Conservation (phyloP, 1,284 basidiomycete genomes). For the Ganoderma lingzhi region DNA sequence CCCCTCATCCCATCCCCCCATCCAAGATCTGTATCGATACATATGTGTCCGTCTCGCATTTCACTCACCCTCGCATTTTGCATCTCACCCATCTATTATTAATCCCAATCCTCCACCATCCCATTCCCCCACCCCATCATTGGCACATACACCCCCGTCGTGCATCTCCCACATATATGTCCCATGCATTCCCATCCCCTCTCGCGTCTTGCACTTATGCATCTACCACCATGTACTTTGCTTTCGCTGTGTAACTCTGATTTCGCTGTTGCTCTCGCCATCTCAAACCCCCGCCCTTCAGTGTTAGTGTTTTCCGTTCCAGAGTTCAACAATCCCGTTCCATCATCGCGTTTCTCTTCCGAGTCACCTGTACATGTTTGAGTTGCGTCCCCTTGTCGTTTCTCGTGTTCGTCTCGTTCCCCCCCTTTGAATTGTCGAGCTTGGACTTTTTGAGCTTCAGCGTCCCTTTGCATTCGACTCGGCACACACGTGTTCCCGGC, state of each 20-base stretch:
- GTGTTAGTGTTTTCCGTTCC: background rate
- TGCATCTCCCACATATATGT: background rate
- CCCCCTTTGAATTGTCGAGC: background rate
- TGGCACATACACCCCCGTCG: background rate
- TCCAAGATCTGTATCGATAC: slow-evolving; percentile 28
- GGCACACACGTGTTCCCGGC: background rate
- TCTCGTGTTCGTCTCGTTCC: background rate
- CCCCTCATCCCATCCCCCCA: slow-evolving; percentile 18
- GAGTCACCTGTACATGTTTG: background rate
- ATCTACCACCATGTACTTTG: slow-evolving; percentile 37
- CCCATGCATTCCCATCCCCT: background rate
- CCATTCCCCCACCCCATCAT: background rate
- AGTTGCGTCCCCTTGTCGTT: background rate
- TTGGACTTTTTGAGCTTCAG: background rate
- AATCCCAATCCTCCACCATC: background rate
- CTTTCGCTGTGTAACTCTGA: slow-evolving; percentile 34
- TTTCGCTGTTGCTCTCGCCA: slow-evolving; percentile 27
- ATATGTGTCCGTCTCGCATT: slow-evolving; percentile 27
- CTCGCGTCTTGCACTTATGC: slow-evolving; percentile 35
- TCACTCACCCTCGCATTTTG: slow-evolving; percentile 24
- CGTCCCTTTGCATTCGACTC: background rate
- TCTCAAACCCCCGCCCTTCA: background rate
- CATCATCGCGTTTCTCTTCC: background rate
- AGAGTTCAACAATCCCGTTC: background rate
- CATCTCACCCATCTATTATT: slow-evolving; percentile 17